These are phyloP conservation scores for Hirsutella minnesotensis DNA, from an alignment of 2,329 filamentous ascomycete species.

Conservation along the genomic window DNA sequence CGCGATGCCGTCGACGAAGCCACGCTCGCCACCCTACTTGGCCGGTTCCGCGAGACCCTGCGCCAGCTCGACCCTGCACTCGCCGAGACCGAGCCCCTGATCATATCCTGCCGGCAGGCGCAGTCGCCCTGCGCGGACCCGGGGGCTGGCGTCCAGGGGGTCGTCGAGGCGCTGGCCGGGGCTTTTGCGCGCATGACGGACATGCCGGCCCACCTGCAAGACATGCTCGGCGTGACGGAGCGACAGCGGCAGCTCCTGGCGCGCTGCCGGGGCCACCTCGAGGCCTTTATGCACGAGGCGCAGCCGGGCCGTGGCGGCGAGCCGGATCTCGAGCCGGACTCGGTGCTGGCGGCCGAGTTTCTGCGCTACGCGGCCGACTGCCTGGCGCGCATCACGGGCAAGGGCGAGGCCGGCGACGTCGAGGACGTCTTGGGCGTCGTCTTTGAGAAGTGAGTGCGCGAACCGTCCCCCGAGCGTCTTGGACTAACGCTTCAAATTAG, in stretches of 20 bases:
- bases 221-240: slow-evolving; percentile 81
- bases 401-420: slow-evolving; percentile 75
- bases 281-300: slow-evolving; percentile 58
- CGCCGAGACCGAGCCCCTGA: slow-evolving; percentile 21
- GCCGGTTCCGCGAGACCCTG: slow-evolving; percentile 21
- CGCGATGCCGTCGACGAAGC: slow-evolving; percentile 32
- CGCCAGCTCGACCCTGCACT: slow-evolving; percentile 11
- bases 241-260: slow-evolving; percentile 74
- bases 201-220: slow-evolving; percentile 60
- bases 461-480: neutral
- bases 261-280: slow-evolving; percentile 59
- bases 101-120: slow-evolving; percentile 63
- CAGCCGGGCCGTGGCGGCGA: slow-evolving; percentile 18
- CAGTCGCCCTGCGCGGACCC: slow-evolving; percentile 32
- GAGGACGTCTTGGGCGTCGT: slow-evolving; percentile 94
- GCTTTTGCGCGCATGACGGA: slow-evolving; percentile 62
- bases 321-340: slow-evolving; percentile 49
- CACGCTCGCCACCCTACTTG: slow-evolving; percentile 25
- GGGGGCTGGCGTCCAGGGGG: slow-evolving; percentile 54
- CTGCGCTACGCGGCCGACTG: slow-evolving; percentile 69
- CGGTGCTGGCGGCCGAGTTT: slow-evolving; percentile 83
- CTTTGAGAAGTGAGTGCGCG: slow-evolving; percentile 72
- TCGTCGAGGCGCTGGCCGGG: slow-evolving; percentile 55
- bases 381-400: slow-evolving; percentile 79
- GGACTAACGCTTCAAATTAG: slow-evolving; percentile 11